A percentile compares a stretch with the other conserved stretches of the same genome.
These are phyloP conservation scores for Dactylorhiza incarnata DNA, from an alignment of 106 monocot genomes.

Conservation along the genomic window DNA sequence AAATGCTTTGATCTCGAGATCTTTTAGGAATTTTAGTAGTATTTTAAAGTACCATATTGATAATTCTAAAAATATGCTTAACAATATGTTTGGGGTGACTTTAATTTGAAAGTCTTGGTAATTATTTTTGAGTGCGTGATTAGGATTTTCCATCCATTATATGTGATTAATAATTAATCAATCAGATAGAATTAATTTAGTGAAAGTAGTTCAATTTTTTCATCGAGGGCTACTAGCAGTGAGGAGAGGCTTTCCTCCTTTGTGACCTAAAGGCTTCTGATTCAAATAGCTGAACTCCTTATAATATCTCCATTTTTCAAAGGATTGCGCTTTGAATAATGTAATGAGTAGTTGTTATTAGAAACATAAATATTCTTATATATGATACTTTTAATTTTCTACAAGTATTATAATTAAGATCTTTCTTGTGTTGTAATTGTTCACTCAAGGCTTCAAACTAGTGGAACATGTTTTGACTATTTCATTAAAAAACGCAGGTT, in stretches of 20 bases:
- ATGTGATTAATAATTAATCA: not conserved
- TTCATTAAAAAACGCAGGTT: slow-evolving; percentile 32
- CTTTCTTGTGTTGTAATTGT: not conserved
- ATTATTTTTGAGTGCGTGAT: no score
- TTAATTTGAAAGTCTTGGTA: no score
- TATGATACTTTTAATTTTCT: not conserved
- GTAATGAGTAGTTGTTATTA: no score
- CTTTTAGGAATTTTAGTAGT: not conserved
- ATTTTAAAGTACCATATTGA: not conserved
- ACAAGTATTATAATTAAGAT: not conserved
- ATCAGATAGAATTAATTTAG: not conserved
- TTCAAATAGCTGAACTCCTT: not conserved
- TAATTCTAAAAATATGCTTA: no score
- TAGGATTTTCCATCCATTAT: not conserved
- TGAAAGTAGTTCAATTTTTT: not conserved
- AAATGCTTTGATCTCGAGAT: not conserved
- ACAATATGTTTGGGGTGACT: no score
- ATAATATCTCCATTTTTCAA: no score
- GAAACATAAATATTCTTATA: not conserved
- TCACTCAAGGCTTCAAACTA: not conserved
- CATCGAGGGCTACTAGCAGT: not conserved
- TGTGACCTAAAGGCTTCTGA: not conserved
- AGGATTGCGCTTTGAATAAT: no score
- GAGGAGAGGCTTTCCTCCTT: not conserved
- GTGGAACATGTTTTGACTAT: not conserved